Base-by-base conservation (phyloP, 164 flowering plant species). In the Euptelea pleiosperma region DNA sequence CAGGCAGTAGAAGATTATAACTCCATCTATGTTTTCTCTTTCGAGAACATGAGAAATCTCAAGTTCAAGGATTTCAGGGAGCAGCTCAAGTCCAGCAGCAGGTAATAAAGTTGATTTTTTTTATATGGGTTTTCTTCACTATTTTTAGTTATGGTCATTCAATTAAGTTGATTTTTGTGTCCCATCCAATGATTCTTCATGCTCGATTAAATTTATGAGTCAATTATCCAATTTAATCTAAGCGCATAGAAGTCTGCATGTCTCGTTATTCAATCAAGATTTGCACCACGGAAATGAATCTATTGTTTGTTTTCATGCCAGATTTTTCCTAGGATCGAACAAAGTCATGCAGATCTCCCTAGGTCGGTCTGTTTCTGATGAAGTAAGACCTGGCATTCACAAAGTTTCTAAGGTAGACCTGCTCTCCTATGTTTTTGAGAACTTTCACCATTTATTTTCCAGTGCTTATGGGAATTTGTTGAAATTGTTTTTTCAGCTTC, bases 301-400 rank as follows among this genome's bases (percentile, higher is more conserved):
- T n/a, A n/a, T n/a, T n/a, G n/a, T n/a, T n/a, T n/a, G n/a, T n/a
- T 36, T 56, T 29, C 44, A 14, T 69, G 37, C 74, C n/a, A 91
- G 96, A 64, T 91, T 91, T 62, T 91, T 91, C 60, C 92, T 91
- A 24, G 96, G 96, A 7, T 86, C 96, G 37, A 91, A 91, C 75
- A 91, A 91, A 75, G 96, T 91, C 28, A 91, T 91, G 98, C 91
- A 91, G 64, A 66, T 89, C 58, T 67, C 96, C 7, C 65, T 91
- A 3, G 98, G 98, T 1, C 81, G 94, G 14, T 81, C 91, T 67
- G 89, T 54, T 69, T 44, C 89, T 53, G 98, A 86, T 73, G 96
- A 88, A 80, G 56, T 80, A 37, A 67, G 70, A 54, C 80, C 93
- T 1, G 85, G 87, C 4, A 47, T 91, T 55, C 73, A 79, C 62